Percentiles rank a stretch among this genome's conserved stretches.
phyloP scores from a whole-genome alignment of 2,329 filamentous ascomycete genomes.

The Dactylonectria macrodidyma region DNA sequence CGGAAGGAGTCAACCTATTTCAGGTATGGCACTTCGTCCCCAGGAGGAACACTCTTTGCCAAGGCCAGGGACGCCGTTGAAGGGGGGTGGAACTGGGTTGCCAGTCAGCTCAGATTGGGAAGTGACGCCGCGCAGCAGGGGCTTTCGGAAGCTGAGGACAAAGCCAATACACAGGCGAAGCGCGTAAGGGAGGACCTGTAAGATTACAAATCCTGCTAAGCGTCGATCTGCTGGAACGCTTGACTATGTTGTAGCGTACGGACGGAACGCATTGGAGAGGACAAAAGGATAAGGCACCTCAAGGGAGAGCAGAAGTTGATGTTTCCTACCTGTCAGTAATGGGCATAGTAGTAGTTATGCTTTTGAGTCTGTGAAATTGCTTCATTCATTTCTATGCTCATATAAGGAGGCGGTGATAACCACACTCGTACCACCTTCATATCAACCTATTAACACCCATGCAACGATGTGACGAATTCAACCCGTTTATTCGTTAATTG shows the following conservation, averaged over 20 bases:
- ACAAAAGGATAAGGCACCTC: too few relatives aligned
- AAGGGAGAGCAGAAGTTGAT: too few relatives aligned
- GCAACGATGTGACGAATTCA: not conserved
- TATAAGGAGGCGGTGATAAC: too few relatives aligned
- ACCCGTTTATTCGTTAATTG: too few relatives aligned
- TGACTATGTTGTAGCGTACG: not conserved
- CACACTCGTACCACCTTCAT: too few relatives aligned
- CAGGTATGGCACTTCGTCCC: constrained; percentile 79
- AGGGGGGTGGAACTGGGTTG: constrained; percentile 66
- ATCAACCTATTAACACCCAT: not conserved
- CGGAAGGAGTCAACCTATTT: constrained; percentile 84
- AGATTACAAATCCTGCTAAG: constrained; percentile 28
- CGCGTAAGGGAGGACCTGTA: constrained; percentile 66
- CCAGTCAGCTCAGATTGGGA: constrained; percentile 64
- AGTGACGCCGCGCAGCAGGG: constrained; percentile 65
- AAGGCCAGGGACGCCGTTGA: constrained; percentile 69
- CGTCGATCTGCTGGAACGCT: not conserved
- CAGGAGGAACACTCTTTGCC: constrained; percentile 76
- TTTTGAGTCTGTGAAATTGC: too few relatives aligned
- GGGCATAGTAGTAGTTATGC: too few relatives aligned
- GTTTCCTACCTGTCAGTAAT: too few relatives aligned
- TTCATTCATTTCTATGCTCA: too few relatives aligned
- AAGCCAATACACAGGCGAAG: constrained; percentile 49
- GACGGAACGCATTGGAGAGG: not conserved
- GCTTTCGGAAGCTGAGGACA: constrained; percentile 54